Evolutionary conservation across 192 early-diverging fungal genomes (phyloP).

Genomic region (Umbelopsis sp.): DNA sequence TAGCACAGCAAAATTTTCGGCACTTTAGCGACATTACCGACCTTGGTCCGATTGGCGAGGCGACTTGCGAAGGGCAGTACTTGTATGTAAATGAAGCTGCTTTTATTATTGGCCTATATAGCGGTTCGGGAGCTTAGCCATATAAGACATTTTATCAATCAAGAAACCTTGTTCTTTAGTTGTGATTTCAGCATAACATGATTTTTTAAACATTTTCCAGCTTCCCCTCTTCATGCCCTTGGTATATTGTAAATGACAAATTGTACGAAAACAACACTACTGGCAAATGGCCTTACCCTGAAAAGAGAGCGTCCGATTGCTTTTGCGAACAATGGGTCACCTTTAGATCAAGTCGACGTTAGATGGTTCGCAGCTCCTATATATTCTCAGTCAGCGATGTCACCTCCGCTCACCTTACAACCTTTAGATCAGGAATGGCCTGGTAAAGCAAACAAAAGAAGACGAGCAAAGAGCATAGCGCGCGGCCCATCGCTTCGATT

Average conservation of each 20-base stretch:
- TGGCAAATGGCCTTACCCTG: not conserved
- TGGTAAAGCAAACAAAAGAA: not conserved
- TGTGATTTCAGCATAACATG: not conserved
- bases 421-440: not conserved
- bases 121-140: not conserved
- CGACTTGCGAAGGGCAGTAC: not conserved
- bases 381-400: not conserved
- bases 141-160: not conserved
- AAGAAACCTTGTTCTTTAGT: not conserved
- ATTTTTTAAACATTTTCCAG: not conserved
- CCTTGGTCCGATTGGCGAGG: constrained; percentile 12
- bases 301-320: not conserved
- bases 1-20: not conserved
- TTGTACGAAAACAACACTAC: not conserved
- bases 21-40: constrained; percentile 3
- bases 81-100: constrained; percentile 11
- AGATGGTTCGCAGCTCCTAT: constrained; percentile 10
- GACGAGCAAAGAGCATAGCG: not conserved
- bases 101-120: constrained; percentile 4
- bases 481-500: not conserved
- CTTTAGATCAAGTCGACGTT: not conserved
- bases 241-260: not conserved
- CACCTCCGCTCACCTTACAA: not conserved
- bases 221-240: not conserved
- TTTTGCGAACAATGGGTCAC: not conserved